Evolutionary conservation across 2,329 filamentous ascomycete genomes (phyloP).

Genomic region (Cytospora leucostoma): DNA sequence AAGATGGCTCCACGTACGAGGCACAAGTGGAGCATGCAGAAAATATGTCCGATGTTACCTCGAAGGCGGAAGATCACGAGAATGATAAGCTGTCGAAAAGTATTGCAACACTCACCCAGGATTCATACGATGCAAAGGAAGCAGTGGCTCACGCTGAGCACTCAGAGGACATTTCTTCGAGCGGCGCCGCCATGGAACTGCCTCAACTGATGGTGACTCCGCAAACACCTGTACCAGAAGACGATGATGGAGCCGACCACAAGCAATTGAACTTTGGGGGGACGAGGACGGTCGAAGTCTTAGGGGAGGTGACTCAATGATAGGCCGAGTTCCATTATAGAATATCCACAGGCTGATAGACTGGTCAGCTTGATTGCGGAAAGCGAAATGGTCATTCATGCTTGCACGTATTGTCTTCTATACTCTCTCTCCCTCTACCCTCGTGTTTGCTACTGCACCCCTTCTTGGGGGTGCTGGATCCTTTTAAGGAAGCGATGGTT

Average conservation of each 20-base stretch:
- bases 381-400: background rate
- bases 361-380: background rate
- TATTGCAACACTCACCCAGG: constrained; percentile 22
- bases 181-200: constrained; percentile 32
- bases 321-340: background rate
- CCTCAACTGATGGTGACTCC: constrained; percentile 53
- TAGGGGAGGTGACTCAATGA: constrained; percentile 39
- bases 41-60: constrained; percentile 27
- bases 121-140: constrained; percentile 25
- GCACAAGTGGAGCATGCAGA: constrained; percentile 44
- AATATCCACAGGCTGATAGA: background rate
- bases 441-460: background rate
- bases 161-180: constrained; percentile 22
- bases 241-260: constrained; percentile 39
- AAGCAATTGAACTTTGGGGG: constrained; percentile 48
- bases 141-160: constrained; percentile 38
- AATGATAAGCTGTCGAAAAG: constrained; percentile 29
- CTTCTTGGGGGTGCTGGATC: background rate
- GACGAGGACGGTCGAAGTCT: constrained; percentile 39
- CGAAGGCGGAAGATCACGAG: constrained; percentile 5
- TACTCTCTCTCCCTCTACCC: background rate
- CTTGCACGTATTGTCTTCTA: background rate
- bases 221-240: constrained; percentile 46
- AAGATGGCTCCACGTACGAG: constrained; percentile 30
- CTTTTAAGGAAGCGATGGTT: too few relatives aligned